Evolutionary conservation across 345 rosid genomes (phyloP), one percentile per base, ranked within the genome.

Genomic region (Clausena lansium): DNA sequence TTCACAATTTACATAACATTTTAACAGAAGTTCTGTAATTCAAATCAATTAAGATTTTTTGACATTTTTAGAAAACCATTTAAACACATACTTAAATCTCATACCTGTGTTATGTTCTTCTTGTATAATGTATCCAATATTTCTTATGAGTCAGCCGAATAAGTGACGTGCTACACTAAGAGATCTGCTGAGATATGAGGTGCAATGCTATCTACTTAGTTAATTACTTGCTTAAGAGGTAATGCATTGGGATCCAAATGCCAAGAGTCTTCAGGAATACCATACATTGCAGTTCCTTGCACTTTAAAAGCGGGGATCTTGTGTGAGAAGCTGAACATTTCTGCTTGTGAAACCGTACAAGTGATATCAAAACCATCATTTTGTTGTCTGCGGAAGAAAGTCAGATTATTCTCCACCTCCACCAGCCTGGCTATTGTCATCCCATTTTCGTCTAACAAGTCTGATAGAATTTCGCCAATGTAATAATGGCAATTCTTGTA

Each of bases 281-380:
- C 80, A 59, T 70, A 75, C 19, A 9, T 25, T 15, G 50, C 25
- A 20, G 67, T 50, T 38, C 77, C 85, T 10, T 70, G 75, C 9
- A 82, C 81, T 52, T 24, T 65, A 67, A 59, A 79, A 67, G 85
- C 85, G 1, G 80, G 77, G 25, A 76, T 82, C 61, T 47, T 64
- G 70, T 82, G 80, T 22, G 85, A 82, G 52, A 79, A 82, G 25
- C 78, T 45, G 11, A 71, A 64, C 57, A 71, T 47, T 19, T 76
- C 71, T n/a, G 60, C 63, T 47, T 65, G 73, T 14, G 77, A 58
- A 59, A 79, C 77, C 30, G 22, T 15, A 24, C 24, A 59, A 59
- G 47, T 32, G 59, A 75, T 65, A 35, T 75, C 71, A 35, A 36
- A 75, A 19, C 52, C 71, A 52, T 75, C n/a, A 11, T 50, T 9